These are phyloP conservation scores for Trichothecium sympodiale DNA, from an alignment of 2,329 filamentous ascomycete species.

Conservation along the genomic window DNA sequence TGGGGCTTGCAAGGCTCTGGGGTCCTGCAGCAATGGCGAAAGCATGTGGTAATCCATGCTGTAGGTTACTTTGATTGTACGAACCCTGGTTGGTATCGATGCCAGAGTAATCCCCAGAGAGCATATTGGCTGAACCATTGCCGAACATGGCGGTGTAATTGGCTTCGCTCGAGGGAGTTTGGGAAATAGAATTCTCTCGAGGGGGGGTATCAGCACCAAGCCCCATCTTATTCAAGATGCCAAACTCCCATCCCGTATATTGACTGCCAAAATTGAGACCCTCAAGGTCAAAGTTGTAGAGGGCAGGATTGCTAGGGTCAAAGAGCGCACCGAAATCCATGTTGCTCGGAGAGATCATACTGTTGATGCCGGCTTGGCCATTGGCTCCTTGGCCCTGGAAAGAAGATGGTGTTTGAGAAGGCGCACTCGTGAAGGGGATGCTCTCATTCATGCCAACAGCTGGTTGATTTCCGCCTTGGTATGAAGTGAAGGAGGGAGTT, in stretches of 20 bases:
- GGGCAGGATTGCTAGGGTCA: constrained; percentile 79
- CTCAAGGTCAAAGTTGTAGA: constrained; percentile 94
- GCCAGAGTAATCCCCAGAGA: constrained; percentile 42
- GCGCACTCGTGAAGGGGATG: constrained; percentile 50
- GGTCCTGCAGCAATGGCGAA: constrained; percentile 54
- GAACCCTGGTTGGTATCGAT: constrained; percentile 37
- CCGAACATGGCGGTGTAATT: constrained; percentile 36
- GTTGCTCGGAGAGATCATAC: constrained; percentile 37
- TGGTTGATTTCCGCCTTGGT: constrained; percentile 30
- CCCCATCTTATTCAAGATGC: constrained; percentile 93
- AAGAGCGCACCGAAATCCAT: constrained; percentile 56
- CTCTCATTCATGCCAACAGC: constrained; percentile 36
- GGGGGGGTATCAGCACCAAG: constrained; percentile 61
- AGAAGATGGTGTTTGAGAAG: constrained; percentile 63
- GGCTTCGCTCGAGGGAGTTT: constrained; percentile 23
- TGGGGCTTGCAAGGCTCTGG: constrained; percentile 51
- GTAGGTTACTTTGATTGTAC: constrained; percentile 46
- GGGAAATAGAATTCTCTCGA: constrained; percentile 46
- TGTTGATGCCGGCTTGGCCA: constrained; percentile 32
- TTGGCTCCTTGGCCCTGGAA: constrained; percentile 48
- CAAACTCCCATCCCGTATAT: constrained; percentile 90
- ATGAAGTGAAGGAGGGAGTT: constrained; percentile 39
- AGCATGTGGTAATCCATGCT: constrained; percentile 52
- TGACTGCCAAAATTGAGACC: constrained; percentile 84
- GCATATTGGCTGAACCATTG: constrained; percentile 34